phyloP scores from a whole-genome alignment of 805 yeast genomes.

The Trichomonascus vanleenenianus region DNA sequence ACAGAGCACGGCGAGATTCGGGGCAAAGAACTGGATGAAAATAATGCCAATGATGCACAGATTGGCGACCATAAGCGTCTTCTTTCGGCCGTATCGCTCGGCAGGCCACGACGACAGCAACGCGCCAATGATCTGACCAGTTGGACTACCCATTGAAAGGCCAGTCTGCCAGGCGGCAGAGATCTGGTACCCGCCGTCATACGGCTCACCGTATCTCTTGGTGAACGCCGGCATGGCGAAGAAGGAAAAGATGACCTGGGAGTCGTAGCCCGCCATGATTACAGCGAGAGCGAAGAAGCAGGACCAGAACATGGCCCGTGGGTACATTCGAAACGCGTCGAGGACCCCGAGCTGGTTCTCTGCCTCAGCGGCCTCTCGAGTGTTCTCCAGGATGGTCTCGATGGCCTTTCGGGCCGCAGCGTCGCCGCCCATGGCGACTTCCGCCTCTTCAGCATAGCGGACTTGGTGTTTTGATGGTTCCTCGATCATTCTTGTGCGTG shows the following conservation, averaged over 20 bases:
- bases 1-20: constrained; percentile 30
- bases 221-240: constrained; percentile 41
- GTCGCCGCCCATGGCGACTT: not conserved
- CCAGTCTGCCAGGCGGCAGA: constrained; percentile 26
- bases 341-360: constrained; percentile 25
- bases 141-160: constrained; percentile 25
- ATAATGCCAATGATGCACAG: constrained; percentile 33
- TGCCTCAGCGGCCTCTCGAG: constrained; percentile 16
- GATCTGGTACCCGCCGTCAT: constrained; percentile 12
- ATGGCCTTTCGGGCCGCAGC: constrained; percentile 5
- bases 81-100: constrained; percentile 41
- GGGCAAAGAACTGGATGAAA: constrained; percentile 46
- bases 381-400: constrained; percentile 12
- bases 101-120: constrained; percentile 37
- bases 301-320: constrained; percentile 43
- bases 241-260: constrained; percentile 35
- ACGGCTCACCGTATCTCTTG: constrained; percentile 34
- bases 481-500: too few species aligned
- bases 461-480: too few species aligned
- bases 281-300: constrained; percentile 36
- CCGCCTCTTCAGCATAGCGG: not conserved
- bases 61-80: constrained; percentile 33
- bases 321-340: constrained; percentile 35
- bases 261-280: constrained; percentile 45
- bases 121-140: constrained; percentile 42